Evolutionary conservation across 495 filamentous ascomycete species (phyloP).

Genomic region (Neurospora tetraspora): DNA sequence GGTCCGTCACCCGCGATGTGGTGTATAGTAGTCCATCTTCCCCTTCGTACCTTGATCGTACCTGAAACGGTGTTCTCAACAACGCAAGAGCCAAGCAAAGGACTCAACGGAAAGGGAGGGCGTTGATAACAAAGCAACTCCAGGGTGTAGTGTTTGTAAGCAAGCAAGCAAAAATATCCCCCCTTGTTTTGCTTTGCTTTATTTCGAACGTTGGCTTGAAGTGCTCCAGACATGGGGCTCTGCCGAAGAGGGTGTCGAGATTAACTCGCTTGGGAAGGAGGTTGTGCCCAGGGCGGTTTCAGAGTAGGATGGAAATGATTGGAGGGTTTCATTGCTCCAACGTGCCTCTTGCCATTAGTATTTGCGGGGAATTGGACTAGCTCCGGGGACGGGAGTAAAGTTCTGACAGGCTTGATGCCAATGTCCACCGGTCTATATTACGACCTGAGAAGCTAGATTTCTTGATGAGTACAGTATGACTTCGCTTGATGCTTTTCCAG

Average conservation of each 20-base stretch:
- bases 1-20: too few relatives aligned
- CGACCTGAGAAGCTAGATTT: background rate
- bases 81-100: background rate
- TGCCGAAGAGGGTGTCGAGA: background rate
- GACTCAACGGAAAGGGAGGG: background rate
- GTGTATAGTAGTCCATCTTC: background rate
- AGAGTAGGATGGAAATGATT: background rate
- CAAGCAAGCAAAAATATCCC: background rate
- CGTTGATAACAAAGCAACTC: background rate
- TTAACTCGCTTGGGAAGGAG: background rate
- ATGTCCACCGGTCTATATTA: background rate
- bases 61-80: background rate
- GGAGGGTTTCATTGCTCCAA: background rate
- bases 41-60: background rate
- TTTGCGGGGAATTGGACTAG: background rate
- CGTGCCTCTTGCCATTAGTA: background rate
- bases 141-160: background rate
- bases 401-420: background rate
- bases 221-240: background rate
- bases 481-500: background rate
- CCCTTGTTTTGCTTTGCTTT: background rate
- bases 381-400: background rate
- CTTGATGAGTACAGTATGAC: background rate
- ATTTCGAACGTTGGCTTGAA: background rate
- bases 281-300: background rate